Evolutionary conservation across 768 basidiomycete species (phyloP).

Genomic region (Clitopilus passeckerianus): DNA sequence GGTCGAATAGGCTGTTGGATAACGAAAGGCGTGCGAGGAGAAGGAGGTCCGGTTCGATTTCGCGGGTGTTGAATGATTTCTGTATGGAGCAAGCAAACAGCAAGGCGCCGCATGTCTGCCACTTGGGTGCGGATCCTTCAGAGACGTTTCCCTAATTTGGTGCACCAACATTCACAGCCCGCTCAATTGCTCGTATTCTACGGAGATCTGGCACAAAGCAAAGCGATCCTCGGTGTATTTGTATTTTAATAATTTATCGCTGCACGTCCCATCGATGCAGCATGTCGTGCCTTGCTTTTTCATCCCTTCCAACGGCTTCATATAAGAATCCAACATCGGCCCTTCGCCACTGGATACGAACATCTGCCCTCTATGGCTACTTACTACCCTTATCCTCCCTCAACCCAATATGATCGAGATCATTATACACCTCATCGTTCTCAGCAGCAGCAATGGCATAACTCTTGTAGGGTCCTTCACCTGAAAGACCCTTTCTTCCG

Average conservation of each 20-base stretch:
- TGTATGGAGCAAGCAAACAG: conserved; percentile 6
- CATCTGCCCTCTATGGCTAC: not conserved
- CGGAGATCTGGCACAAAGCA: not conserved
- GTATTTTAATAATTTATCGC: not conserved
- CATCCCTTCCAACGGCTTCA: not conserved
- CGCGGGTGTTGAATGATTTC: not conserved
- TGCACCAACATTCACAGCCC: not conserved
- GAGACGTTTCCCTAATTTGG: conserved; percentile 5
- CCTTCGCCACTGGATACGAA: not conserved
- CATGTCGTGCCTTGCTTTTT: not conserved
- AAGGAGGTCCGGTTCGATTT: not conserved
- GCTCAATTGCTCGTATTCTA: conserved; percentile 7
- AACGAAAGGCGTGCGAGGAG: not conserved
- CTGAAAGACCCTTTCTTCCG: not conserved
- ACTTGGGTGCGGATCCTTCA: conserved; percentile 15
- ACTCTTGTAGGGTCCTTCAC: not conserved
- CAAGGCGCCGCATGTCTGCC: conserved; percentile 11
- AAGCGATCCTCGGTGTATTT: not conserved
- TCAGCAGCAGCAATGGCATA: not conserved
- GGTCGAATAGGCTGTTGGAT: not conserved
- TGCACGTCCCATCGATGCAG: not conserved
- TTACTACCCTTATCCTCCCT: not conserved
- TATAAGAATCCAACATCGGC: not conserved
- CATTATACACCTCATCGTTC: not conserved
- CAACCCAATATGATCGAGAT: not conserved